These are phyloP conservation scores for Trametes gibbosa DNA, from an alignment of 768 basidiomycete species.

Conservation along the genomic window DNA sequence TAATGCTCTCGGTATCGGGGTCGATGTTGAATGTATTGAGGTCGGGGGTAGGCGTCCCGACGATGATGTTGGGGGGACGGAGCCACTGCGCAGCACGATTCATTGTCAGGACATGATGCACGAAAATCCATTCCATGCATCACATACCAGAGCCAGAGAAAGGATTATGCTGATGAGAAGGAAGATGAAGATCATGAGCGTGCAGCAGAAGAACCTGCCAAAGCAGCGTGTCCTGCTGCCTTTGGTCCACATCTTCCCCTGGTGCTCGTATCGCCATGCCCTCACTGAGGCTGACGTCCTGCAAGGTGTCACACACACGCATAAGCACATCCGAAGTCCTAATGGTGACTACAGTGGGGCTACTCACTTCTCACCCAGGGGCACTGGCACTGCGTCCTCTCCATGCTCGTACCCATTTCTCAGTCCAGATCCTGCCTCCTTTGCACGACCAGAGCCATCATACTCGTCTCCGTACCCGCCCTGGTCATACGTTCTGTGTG, in stretches of 20 bases:
- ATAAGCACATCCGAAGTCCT: not conserved
- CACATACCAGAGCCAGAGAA: constrained; percentile 62
- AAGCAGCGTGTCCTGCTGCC: constrained; percentile 59
- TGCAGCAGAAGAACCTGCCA: constrained; percentile 75
- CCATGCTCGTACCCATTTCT: constrained; percentile 21
- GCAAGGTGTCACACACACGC: not conserved
- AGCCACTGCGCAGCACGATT: constrained; percentile 55
- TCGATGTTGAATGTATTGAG: constrained; percentile 40
- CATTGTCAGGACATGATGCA: not conserved
- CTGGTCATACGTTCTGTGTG: constrained; percentile 43
- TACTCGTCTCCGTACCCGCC: constrained; percentile 35
- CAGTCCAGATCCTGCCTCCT: constrained; percentile 15
- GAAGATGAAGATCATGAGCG: constrained; percentile 62
- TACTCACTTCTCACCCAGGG: constrained; percentile 24
- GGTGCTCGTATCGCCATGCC: constrained; percentile 46
- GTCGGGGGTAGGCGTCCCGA: constrained; percentile 42
- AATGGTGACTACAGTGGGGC: not conserved
- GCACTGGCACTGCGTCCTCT: constrained; percentile 17
- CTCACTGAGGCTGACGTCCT: constrained; percentile 26
- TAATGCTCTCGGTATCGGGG: constrained; percentile 36
- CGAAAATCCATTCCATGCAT: not conserved
- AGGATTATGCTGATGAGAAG: constrained; percentile 65
- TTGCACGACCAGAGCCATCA: constrained; percentile 22
- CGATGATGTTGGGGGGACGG: constrained; percentile 63
- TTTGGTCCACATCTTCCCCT: constrained; percentile 69